These are phyloP conservation scores for Ramularia endophylla DNA, from an alignment of 2,329 filamentous ascomycete genomes.

Conservation along the genomic window DNA sequence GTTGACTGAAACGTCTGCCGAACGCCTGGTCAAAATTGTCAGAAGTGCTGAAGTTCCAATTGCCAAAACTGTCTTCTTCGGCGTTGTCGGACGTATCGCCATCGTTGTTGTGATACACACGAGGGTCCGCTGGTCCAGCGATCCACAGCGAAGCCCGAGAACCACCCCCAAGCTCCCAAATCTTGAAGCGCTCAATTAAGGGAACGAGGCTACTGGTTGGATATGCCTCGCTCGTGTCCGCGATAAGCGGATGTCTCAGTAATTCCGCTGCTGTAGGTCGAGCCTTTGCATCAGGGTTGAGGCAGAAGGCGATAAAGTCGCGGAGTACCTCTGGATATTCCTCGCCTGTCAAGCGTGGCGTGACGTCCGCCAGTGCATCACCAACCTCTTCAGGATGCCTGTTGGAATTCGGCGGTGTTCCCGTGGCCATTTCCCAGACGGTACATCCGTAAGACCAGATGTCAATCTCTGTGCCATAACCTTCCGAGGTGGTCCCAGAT, in stretches of 20 bases:
- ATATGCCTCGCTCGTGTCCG: slow-evolving; percentile 55
- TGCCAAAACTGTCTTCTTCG: slow-evolving; percentile 33
- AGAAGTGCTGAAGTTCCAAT: slow-evolving; percentile 62
- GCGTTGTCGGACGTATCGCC: slow-evolving; percentile 34
- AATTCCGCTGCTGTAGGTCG: slow-evolving; percentile 66
- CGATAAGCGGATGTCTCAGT: slow-evolving; percentile 63
- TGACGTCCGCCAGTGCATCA: slow-evolving; percentile 41
- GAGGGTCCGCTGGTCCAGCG: slow-evolving; percentile 40
- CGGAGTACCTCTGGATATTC: slow-evolving; percentile 64
- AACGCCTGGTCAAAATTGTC: slow-evolving; percentile 51
- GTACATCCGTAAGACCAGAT: slow-evolving; percentile 84
- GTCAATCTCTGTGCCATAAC: slow-evolving; percentile 52
- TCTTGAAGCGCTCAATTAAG: slow-evolving; percentile 64
- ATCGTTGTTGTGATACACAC: neutral
- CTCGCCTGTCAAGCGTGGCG: slow-evolving; percentile 65
- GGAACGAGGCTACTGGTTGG: slow-evolving; percentile 59
- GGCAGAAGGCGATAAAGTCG: slow-evolving; percentile 65
- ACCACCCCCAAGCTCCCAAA: slow-evolving; percentile 71
- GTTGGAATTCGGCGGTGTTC: slow-evolving; percentile 57
- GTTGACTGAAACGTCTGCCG: slow-evolving; percentile 28
- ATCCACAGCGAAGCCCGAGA: slow-evolving; percentile 61
- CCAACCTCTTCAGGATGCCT: slow-evolving; percentile 27
- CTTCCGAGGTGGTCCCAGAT: slow-evolving; percentile 39
- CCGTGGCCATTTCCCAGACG: slow-evolving; percentile 74
- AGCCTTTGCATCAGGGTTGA: slow-evolving; percentile 61